These are phyloP conservation scores for Candida khao-thaluensis DNA, from an alignment of 805 yeast genomes.

Conservation along the genomic window DNA sequence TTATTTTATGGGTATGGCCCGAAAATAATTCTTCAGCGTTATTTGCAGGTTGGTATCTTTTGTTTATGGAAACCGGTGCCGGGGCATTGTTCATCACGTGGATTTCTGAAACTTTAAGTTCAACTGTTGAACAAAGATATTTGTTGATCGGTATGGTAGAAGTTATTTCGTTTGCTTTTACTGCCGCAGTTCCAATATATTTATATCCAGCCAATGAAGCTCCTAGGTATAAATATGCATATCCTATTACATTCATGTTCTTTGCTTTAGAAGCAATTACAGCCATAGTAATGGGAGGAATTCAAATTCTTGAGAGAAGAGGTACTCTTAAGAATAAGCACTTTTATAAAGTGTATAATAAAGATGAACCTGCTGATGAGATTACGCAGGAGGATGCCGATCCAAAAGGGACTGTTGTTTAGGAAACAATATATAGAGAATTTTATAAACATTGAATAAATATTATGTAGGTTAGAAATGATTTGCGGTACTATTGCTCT, in stretches of 20 bases:
- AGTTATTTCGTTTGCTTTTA: slow-evolving; percentile 28
- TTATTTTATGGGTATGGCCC: slow-evolving; percentile 20
- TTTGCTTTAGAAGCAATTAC: slow-evolving; percentile 19
- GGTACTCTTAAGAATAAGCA: slow-evolving; percentile 10
- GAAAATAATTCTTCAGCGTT: slow-evolving; percentile 16
- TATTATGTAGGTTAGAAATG: too few relatives aligned
- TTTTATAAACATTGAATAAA: too few relatives aligned
- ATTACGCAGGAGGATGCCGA: too few relatives aligned
- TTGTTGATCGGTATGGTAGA: slow-evolving; percentile 21
- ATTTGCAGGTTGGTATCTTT: slow-evolving; percentile 19
- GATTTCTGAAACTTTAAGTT: slow-evolving; percentile 12
- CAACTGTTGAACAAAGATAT: slow-evolving; percentile 12
- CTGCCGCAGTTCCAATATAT: slow-evolving; percentile 34
- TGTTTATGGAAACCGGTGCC: slow-evolving; percentile 16
- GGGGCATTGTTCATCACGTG: slow-evolving; percentile 14
- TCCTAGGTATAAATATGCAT: slow-evolving; percentile 31
- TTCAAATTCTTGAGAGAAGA: slow-evolving; percentile 8
- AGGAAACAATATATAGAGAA: too few relatives aligned
- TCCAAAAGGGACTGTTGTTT: too few relatives aligned
- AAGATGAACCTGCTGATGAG: too few relatives aligned
- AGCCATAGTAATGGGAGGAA: slow-evolving; percentile 15
- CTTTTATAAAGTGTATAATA: slow-evolving; percentile 2
- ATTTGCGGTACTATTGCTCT: too few relatives aligned
- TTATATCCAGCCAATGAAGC: slow-evolving; percentile 34
- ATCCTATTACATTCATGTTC: slow-evolving; percentile 24